Percentiles rank a stretch among this genome's conserved stretches.
Conservation (phyloP, 129 eudicot genomes). For the Tagetes erecta region DNA sequence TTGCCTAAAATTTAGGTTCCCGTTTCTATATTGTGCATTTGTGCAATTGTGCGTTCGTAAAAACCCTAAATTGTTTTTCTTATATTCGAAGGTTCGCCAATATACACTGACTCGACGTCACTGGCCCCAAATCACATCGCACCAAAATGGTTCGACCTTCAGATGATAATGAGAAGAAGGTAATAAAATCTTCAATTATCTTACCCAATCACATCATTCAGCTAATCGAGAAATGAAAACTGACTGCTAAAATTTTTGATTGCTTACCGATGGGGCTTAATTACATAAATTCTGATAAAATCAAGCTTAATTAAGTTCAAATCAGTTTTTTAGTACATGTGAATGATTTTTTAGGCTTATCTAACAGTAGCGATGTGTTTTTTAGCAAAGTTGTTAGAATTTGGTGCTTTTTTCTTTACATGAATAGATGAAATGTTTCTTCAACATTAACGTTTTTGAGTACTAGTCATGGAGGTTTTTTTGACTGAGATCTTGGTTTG, state of each 20-base stretch:
- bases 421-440: not conserved
- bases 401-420: not conserved
- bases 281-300: not conserved
- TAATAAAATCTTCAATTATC: constrained; percentile 8
- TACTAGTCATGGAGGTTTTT: not conserved
- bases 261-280: not conserved
- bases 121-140: not conserved
- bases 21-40: too few relatives aligned
- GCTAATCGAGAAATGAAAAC: not conserved
- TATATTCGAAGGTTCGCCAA: too few relatives aligned
- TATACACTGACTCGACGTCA: not conserved
- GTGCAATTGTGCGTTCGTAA: too few relatives aligned
- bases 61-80: too few relatives aligned
- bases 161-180: constrained; percentile 50
- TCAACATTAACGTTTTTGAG: not conserved
- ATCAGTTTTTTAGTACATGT: not conserved
- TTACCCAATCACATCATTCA: constrained; percentile 1
- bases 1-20: too few relatives aligned
- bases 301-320: not conserved
- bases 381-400: not conserved
- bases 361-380: not conserved
- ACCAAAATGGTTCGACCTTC: too few relatives aligned
- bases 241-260: not conserved
- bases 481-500: constrained; percentile 35
- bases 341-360: not conserved